These are phyloP conservation scores for Pouteria glomerata DNA, from an alignment of 148 eudicot species.

Conservation along the genomic window DNA sequence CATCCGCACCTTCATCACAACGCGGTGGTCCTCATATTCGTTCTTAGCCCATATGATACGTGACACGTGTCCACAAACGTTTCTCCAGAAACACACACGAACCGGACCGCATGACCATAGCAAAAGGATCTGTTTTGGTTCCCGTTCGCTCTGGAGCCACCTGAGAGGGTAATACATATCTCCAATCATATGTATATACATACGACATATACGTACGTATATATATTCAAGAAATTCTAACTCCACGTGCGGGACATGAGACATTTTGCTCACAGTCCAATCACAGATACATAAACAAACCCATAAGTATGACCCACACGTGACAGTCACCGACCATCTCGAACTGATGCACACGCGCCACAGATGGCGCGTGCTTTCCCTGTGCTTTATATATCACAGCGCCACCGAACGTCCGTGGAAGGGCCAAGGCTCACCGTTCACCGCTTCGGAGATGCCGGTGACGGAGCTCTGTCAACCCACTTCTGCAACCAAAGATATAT, in stretches of 20 bases:
- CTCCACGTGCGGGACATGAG: neutral
- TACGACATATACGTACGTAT: neutral
- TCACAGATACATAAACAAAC: neutral
- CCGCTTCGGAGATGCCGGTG: constrained; percentile 12
- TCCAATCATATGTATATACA: neutral
- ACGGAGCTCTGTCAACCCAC: neutral
- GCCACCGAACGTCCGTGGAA: neutral
- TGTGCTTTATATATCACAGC: neutral
- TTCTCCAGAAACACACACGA: too few relatives aligned
- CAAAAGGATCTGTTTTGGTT: neutral
- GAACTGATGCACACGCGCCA: neutral
- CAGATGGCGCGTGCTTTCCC: neutral
- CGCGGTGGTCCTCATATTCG: too few relatives aligned
- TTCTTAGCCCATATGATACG: too few relatives aligned
- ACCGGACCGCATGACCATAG: too few relatives aligned
- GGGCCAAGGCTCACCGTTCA: constrained; percentile 10
- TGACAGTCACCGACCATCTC: neutral
- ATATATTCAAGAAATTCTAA: neutral
- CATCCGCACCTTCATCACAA: too few relatives aligned
- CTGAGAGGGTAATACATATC: neutral
- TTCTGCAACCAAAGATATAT: neutral
- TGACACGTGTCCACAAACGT: too few relatives aligned
- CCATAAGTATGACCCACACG: too few relatives aligned
- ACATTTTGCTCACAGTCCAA: neutral
- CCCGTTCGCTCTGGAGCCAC: neutral